Conservation (phyloP, 257 asterid species). For the Fraxinus quadrangulata region DNA sequence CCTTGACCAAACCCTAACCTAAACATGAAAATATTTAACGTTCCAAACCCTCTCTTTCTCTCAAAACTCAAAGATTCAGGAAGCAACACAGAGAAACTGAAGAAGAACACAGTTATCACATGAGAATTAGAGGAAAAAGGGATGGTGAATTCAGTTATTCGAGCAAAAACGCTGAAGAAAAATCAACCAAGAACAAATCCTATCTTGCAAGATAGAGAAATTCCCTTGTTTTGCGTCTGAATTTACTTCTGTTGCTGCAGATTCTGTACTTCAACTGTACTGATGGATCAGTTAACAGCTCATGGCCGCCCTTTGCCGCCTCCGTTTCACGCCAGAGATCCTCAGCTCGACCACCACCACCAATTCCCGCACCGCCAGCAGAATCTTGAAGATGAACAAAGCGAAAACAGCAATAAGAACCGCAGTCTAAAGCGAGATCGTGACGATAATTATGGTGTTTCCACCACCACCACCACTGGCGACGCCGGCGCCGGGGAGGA, state of each 20-base stretch:
- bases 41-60: slow-evolving; percentile 25
- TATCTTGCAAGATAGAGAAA: neutral
- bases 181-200: neutral
- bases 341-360: slow-evolving; percentile 50
- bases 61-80: slow-evolving; percentile 27
- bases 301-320: slow-evolving; percentile 89
- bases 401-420: slow-evolving; percentile 35
- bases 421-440: slow-evolving; percentile 53
- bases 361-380: slow-evolving; percentile 42
- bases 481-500: slow-evolving; percentile 21
- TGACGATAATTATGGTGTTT: slow-evolving; percentile 31
- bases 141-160: slow-evolving; percentile 37
- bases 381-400: slow-evolving; percentile 48
- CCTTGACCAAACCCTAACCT: slow-evolving; percentile 61
- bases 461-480: slow-evolving; percentile 16
- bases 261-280: slow-evolving; percentile 5
- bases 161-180: slow-evolving; percentile 26
- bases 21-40: slow-evolving; percentile 31
- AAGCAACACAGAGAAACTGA: slow-evolving; percentile 25
- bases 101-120: slow-evolving; percentile 29
- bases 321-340: slow-evolving; percentile 68
- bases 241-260: slow-evolving; percentile 1
- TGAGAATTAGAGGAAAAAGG: slow-evolving; percentile 28
- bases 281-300: slow-evolving; percentile 72
- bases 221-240: neutral